Base-by-base conservation (phyloP, 116 monocot genomes). In the Thalassia testudinum region DNA sequence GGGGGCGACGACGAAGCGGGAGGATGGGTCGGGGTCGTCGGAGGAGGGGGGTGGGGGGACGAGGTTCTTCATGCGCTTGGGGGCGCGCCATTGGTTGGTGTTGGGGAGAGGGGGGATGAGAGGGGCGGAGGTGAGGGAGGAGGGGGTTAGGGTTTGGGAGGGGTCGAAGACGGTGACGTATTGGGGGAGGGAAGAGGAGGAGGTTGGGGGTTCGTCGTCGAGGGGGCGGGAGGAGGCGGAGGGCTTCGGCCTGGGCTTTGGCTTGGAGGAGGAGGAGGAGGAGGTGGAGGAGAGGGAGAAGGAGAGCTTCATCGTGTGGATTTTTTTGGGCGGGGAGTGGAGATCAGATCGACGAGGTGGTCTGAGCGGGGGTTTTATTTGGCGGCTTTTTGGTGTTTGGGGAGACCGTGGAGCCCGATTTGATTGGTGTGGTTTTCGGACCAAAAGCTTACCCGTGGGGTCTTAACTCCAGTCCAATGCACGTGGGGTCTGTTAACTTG, bases 141-240 rank as follows among this genome's bases (percentile, higher is more conserved):
- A 27, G 47, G 65, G 28, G 43, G 48, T 12, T 58, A 75, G 70
- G 57, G 74, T 57, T 62, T 69, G 44, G 25, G 84, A 62, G 18
- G 77, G 58, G 59, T 79, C 78, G 66, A 83, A 83, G 11, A 49
- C 75, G 56, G 83, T 83, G 68, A 83, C 72, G 62, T 60, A 78
- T 19, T 68, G 47, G 58, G 58, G 21, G 27, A 19, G 26, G 15
- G 59, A 20, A 8, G 7, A n/a, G 52, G 25, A 24, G 8, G 5
- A 45, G 26, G 12, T 20, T 6, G 6, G 14, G 13, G 17, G 20
- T 22, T 42, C 40, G 47, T 30, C 24, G 37, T 30, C 25, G 14
- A n/a, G 42, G 24, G 13, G 51, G 21, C 15, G 15, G 26, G 29
- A 21, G 26, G 50, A 28, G 51, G 21, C 25, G 45, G 14, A 40